Conservation (phyloP, 139 green algal genomes). For the Chlamydomonas sp. region DNA sequence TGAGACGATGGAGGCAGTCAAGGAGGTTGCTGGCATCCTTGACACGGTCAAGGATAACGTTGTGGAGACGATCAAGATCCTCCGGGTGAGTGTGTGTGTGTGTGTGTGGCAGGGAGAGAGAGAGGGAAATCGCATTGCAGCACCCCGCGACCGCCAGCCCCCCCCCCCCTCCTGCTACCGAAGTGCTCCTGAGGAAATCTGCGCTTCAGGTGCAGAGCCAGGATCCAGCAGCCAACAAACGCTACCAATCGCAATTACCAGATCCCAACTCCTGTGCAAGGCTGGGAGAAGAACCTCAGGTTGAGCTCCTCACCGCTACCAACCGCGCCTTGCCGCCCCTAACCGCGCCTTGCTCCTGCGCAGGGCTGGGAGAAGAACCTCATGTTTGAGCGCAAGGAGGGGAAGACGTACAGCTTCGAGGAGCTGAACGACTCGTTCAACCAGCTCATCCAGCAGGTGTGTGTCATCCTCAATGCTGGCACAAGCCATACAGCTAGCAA, state of each 20-base stretch:
- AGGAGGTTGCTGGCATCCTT: conserved; percentile 62
- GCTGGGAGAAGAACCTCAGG: conserved; percentile 64
- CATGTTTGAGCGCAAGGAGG: conserved; percentile 83
- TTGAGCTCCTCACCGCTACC: too few species aligned
- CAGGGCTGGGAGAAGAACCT: conserved; percentile 53
- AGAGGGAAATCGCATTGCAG: neutral
- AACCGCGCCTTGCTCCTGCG: too few species aligned
- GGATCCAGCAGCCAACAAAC: too few species aligned
- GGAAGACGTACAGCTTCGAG: conserved; percentile 66
- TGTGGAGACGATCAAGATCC: conserved; percentile 43
- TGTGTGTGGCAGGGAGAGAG: too few species aligned
- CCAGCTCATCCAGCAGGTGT: conserved; percentile 40
- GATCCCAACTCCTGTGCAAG: too few species aligned
- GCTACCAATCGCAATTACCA: too few species aligned
- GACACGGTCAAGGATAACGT: conserved; percentile 77
- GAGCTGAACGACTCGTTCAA: conserved; percentile 61
- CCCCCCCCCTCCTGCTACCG: neutral
- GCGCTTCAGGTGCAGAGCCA: too few species aligned
- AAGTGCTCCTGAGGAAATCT: neutral
- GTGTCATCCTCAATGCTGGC: too few species aligned
- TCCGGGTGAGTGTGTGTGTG: too few species aligned
- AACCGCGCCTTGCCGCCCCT: too few species aligned
- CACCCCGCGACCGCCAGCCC: too few species aligned
- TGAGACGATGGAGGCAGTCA: conserved; percentile 65
- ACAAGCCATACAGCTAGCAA: too few species aligned